These are phyloP conservation scores for Arthrobotrys megalospora DNA, from an alignment of 2,329 filamentous ascomycete genomes.

Conservation along the genomic window DNA sequence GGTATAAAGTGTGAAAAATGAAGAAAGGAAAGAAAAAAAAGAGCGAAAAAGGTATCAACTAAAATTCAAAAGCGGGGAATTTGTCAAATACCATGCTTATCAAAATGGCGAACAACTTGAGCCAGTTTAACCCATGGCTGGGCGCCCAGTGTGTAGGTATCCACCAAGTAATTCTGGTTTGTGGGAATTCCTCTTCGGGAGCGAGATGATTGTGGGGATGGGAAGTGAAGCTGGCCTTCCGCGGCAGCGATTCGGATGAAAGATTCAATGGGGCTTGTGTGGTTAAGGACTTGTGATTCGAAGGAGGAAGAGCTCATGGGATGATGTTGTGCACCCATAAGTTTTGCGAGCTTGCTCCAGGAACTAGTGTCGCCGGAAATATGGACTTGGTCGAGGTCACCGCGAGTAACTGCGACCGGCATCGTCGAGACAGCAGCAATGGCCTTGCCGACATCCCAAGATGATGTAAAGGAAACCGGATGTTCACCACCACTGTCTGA, in stretches of 20 bases:
- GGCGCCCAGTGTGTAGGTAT: slow-evolving; percentile 22
- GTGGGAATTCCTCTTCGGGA: slow-evolving; percentile 15
- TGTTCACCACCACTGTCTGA: slow-evolving; percentile 28
- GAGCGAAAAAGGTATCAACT: slow-evolving; percentile 8
- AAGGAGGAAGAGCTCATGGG: slow-evolving; percentile 35
- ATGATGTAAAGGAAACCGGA: slow-evolving; percentile 55
- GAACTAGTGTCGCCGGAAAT: slow-evolving; percentile 52
- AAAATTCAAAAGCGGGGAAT: slow-evolving; percentile 34
- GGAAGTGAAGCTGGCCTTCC: slow-evolving; percentile 58
- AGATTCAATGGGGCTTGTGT: slow-evolving; percentile 39
- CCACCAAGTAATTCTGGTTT: slow-evolving; percentile 54
- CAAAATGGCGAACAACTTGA: slow-evolving; percentile 56
- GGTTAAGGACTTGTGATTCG: slow-evolving; percentile 40
- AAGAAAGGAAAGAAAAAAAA: slow-evolving; percentile 30
- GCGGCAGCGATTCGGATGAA: slow-evolving; percentile 55
- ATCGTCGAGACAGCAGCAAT: slow-evolving; percentile 52
- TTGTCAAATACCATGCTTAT: slow-evolving; percentile 61
- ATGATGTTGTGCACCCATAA: slow-evolving; percentile 34
- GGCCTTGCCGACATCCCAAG: slow-evolving; percentile 56
- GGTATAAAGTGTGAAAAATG: slow-evolving; percentile 20
- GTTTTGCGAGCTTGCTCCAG: slow-evolving; percentile 52
- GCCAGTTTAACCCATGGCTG: slow-evolving; percentile 53
- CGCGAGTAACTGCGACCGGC: slow-evolving; percentile 29
- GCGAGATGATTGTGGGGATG: slow-evolving; percentile 42
- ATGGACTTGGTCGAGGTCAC: slow-evolving; percentile 42